These are phyloP conservation scores for Wolfiporia cocos DNA, from an alignment of 1,284 basidiomycete genomes.

Conservation along the genomic window DNA sequence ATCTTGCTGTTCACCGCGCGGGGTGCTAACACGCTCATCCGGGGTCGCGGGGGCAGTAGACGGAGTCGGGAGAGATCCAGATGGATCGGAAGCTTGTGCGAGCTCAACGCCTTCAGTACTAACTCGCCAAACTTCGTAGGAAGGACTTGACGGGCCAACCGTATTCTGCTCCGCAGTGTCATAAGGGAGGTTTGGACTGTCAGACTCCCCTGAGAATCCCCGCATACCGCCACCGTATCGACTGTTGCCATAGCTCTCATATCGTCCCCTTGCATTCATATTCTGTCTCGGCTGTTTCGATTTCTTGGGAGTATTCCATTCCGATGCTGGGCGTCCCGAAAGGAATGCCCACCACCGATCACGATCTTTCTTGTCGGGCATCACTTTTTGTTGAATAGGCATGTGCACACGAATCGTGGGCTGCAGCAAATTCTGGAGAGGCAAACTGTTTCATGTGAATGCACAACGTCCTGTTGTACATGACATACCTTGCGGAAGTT, in stretches of 20 bases:
- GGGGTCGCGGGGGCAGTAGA: constrained; percentile 31
- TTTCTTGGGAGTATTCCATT: constrained; percentile 55
- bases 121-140: constrained; percentile 26
- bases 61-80: constrained; percentile 35
- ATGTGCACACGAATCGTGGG: constrained; percentile 45
- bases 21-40: no score
- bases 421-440: constrained; percentile 54
- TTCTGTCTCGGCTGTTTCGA: constrained; percentile 24
- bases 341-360: constrained; percentile 78
- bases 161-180: constrained; percentile 10
- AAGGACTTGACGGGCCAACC: no score
- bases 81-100: constrained; percentile 19
- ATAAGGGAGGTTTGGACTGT: constrained; percentile 12
- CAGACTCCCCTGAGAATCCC: constrained; percentile 24
- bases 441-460: background rate
- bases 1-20: no score
- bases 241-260: constrained; percentile 4
- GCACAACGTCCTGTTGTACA: background rate
- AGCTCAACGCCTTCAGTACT: constrained; percentile 27
- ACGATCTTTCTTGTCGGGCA: constrained; percentile 66
- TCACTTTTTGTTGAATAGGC: constrained; percentile 26
- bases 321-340: constrained; percentile 55
- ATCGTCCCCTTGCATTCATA: constrained; percentile 13
- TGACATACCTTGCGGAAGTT: constrained; percentile 59
- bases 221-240: constrained; percentile 28